Evolutionary conservation across 371 early-diverging fungal species (phyloP), one percentile per base, ranked within the genome.

Genomic region (Mycotypha africana): DNA sequence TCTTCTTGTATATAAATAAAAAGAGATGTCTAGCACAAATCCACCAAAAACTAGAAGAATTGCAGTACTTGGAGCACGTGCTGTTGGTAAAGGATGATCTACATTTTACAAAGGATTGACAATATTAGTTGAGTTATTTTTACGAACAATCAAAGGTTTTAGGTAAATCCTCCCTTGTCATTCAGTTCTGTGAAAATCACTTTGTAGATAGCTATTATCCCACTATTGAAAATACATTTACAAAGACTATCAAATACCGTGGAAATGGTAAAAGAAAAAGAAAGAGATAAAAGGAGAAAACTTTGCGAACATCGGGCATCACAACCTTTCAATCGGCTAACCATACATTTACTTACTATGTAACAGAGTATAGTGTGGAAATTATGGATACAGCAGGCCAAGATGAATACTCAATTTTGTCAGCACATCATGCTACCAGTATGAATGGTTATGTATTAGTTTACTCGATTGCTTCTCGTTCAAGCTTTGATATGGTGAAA

Each of bases 321-420:
- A n/a, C n/a, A n/a, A n/a, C n/a, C n/a, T n/a, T n/a, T n/a, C n/a
- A n/a, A n/a, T n/a, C n/a, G n/a, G n/a, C n/a, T n/a, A n/a, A n/a
- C n/a, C n/a, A n/a, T n/a, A n/a, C n/a, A n/a, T n/a, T n/a, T n/a
- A n/a, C n/a, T n/a, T n/a, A n/a, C 34, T 14, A 33, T 33, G 4
- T 12, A 21, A 25, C 25, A 63, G 90, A 92, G 58, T 95, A 89
- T 56, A 81, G 79, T 20, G 82, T 87, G 23, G 93, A 91, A 51
- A 94, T 95, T 46, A 87, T 92, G 60, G 98, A 97, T 66, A 95
- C 98, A 11, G 94, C 98, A 2, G 98, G 98, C 42, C 95, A 95
- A 87, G 98, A 97, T 69, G 98, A 97, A 69, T 91, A 85, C 48
- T 92, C 95, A 25, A 88, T 95, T 47, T 71, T 97, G 47, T 90